Base-by-base conservation (phyloP, 345 rosid species). In the Mercurialis annua region DNA sequence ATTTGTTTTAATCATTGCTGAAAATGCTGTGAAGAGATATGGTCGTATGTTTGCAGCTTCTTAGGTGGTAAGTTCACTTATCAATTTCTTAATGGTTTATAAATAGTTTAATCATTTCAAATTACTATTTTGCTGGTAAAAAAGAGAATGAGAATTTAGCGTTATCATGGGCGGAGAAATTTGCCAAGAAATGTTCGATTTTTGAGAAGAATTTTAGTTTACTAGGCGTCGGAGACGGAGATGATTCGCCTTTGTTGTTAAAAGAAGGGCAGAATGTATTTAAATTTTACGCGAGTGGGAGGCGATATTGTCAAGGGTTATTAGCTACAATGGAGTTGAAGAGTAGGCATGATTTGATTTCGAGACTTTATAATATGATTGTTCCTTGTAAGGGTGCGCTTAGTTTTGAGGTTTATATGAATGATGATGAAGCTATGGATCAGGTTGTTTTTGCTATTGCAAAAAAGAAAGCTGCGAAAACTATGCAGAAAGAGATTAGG, bases 371-470 rank as follows among this genome's bases (percentile, higher is more conserved):
- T 27, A 88, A 88, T 68, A 48, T 81, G 81, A 80, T 92, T 1
- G 88, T 95, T 0, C 99, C 98, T 18, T 84, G 96, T 71, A 90
- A 77, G 72, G 99, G 92, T 68, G 97, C 88, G 86, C 88, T 95
- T 24, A 82, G 77, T 69, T 89, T 95, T 5, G 97, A 95, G 80
- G 97, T 91, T 6, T 94, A 86, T 52, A 89, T 94, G 96, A 94
- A 86, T 30, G 98, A 91, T 2, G 97, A 94, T 36, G n/a, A n/a
- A n/a, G 79, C 89, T 0, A 88, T 95, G 98, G 99, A 95, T 69
- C 92, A 87, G 21, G 80, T 90, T 47, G 81, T 95, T 36, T 88
- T 95, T 59, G 92, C 98, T 0, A 20, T 90, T 78, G 92, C 96
- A 0, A 92, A 79, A 92, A 95, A 95, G 88, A 95, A 92, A 78